Conservation (phyloP, 106 monocot genomes). For the Phalaenopsis equestris region DNA sequence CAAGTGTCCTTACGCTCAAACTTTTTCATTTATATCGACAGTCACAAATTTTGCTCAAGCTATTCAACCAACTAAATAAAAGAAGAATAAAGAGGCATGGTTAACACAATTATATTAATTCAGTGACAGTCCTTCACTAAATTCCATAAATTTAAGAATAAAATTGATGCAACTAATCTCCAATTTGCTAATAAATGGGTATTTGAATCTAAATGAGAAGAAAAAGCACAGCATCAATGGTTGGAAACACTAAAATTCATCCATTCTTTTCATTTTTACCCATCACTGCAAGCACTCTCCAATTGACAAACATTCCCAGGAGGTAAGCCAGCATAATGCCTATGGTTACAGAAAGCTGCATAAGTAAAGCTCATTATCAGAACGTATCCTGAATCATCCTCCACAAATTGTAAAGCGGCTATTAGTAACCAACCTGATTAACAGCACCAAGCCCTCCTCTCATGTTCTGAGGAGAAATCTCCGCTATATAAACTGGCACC, state of each 20-base stretch:
- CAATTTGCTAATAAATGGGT: neutral
- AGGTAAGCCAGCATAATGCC: constrained; percentile 81
- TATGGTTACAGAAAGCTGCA: constrained; percentile 85
- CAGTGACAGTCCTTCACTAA: neutral
- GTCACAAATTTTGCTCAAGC: neutral
- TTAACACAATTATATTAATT: neutral
- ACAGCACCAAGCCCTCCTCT: constrained; percentile 89
- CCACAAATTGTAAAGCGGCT: neutral
- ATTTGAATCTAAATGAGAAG: neutral
- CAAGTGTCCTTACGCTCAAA: neutral
- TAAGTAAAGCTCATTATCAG: neutral
- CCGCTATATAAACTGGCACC: constrained; percentile 97
- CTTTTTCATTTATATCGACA: neutral
- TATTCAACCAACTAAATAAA: neutral
- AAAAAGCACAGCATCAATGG: neutral
- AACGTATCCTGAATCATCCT: neutral
- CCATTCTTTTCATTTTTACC: constrained; percentile 26
- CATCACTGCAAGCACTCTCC: constrained; percentile 84
- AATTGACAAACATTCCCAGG: constrained; percentile 75
- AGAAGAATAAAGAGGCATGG: neutral
- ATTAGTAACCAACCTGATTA: constrained; percentile 56
- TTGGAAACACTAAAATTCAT: neutral
- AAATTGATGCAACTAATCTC: neutral
- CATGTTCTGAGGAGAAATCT: constrained; percentile 93
- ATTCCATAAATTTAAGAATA: neutral